Evolutionary conservation across 140 eudicot genomes (phyloP).

Genomic region (Bidens hawaiensis): DNA sequence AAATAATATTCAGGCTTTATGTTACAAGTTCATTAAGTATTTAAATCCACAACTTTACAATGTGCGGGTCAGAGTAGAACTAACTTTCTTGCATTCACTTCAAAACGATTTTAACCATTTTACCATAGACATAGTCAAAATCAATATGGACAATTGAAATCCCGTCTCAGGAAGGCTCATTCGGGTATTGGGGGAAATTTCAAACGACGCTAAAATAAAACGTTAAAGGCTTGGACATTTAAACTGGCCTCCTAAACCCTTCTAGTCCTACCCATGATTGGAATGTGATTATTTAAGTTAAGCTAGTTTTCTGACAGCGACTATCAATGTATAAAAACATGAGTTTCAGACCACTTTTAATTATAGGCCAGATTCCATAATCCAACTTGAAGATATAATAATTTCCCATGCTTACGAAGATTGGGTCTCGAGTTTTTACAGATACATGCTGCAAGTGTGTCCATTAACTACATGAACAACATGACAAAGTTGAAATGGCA

Average conservation of each 20-base stretch:
- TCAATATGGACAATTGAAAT: too few relatives aligned
- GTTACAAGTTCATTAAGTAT: background rate
- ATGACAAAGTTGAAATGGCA: constrained; percentile 31
- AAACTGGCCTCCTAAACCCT: background rate
- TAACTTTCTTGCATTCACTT: background rate
- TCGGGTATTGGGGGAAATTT: too few relatives aligned
- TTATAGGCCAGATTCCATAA: constrained; percentile 19
- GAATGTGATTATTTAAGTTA: background rate
- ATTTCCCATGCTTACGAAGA: constrained; percentile 20
- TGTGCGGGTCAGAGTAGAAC: background rate
- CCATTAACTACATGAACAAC: constrained; percentile 31
- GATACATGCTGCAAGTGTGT: constrained; percentile 14
- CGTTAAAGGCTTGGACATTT: too few relatives aligned
- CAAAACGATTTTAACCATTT: background rate
- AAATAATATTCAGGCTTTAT: background rate
- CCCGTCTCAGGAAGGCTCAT: too few relatives aligned
- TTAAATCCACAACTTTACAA: background rate
- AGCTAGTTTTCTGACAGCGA: constrained; percentile 15
- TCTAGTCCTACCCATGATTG: background rate
- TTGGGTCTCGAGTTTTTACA: constrained; percentile 18
- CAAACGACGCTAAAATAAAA: too few relatives aligned
- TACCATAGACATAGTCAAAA: too few relatives aligned
- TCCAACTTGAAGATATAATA: constrained; percentile 22
- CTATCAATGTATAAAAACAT: constrained; percentile 3
- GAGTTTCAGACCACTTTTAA: constrained; percentile 6